Base-by-base conservation (phyloP, 768 basidiomycete genomes). In the Suillus discolor region DNA sequence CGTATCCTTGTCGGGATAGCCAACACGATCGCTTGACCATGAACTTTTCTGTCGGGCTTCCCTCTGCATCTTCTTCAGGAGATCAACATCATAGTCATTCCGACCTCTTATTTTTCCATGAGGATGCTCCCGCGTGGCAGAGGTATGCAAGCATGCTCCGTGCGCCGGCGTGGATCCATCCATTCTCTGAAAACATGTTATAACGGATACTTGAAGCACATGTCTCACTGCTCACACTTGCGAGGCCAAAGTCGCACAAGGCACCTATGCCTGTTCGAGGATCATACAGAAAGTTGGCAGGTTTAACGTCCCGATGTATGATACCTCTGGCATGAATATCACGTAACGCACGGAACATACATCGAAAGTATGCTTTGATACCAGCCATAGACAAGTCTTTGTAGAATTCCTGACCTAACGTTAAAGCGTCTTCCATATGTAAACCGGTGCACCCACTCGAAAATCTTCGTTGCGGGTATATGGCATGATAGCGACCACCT, bases 281-380 rank as follows among this genome's bases (percentile, higher is more conserved):
- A 75, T 99, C 94, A 75, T 91, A 98, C 42, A 99, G 83, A 75
- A 99, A 99, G 76, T 99, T 99, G 66, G 96, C 97, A 25, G 97
- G 96, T 74, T 99, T 99, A 71, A 99, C 93, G 77, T 99, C 97
- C 54, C 97, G 93, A 76, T 99, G 97, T 61, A 99, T 93, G 71
- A 99, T 90, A 6, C 86, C 87, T 62, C 95, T 84, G 13, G 87
- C 80, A 74, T 99, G 96, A 31, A 95, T 90, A 72, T 97, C 95
- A 57, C 91, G 87, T 62, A 99, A 77, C 3, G 93, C 96, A 51
- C 93, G 90, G 75, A 99, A 89, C 78, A 99, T 87, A 74, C 93
- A 95, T 42, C 91, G 87, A 70, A 99, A 89, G 79, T 99, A 99
- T 53, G 87, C 80, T 73, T 91, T 93, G 59, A 98, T 87, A 25